Evolutionary conservation across 2,329 filamentous ascomycete genomes (phyloP).

Genomic region (Hysterium pulicare): DNA sequence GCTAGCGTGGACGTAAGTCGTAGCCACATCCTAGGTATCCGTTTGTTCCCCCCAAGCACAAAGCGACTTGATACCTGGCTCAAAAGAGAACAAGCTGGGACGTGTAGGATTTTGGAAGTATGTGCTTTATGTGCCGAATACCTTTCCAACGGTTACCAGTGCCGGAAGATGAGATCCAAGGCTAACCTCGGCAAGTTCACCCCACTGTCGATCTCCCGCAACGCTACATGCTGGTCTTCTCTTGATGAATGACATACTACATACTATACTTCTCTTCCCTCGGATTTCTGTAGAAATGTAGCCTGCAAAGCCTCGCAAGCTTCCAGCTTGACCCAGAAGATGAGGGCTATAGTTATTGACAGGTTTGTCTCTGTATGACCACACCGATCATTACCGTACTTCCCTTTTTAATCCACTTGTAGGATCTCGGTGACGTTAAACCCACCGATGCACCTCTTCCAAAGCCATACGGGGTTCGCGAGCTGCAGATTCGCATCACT

Average conservation of each 20-base stretch:
- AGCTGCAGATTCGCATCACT: constrained; percentile 47
- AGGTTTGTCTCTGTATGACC: constrained; percentile 1
- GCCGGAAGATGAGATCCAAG: background rate
- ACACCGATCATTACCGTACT: background rate
- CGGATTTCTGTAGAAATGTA: background rate
- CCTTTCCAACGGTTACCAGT: background rate
- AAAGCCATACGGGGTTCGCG: constrained; percentile 31
- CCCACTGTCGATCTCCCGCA: constrained; percentile 10
- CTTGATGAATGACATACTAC: background rate
- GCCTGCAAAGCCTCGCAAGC: background rate
- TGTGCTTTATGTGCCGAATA: background rate
- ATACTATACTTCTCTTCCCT: background rate
- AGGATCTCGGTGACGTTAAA: constrained; percentile 30
- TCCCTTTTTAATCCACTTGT: background rate
- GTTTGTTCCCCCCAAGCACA: too few species aligned
- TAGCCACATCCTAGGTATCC: too few species aligned
- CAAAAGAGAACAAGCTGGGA: background rate
- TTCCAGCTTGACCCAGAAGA: background rate
- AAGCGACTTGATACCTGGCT: background rate
- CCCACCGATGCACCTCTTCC: constrained; percentile 27
- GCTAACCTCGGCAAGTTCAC: constrained; percentile 6
- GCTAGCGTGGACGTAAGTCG: too few species aligned
- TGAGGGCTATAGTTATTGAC: constrained; percentile 3
- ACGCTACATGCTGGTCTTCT: background rate
- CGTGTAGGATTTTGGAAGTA: background rate